Conservation (phyloP, 192 early-diverging fungal species). For the Dissophora ornata region DNA sequence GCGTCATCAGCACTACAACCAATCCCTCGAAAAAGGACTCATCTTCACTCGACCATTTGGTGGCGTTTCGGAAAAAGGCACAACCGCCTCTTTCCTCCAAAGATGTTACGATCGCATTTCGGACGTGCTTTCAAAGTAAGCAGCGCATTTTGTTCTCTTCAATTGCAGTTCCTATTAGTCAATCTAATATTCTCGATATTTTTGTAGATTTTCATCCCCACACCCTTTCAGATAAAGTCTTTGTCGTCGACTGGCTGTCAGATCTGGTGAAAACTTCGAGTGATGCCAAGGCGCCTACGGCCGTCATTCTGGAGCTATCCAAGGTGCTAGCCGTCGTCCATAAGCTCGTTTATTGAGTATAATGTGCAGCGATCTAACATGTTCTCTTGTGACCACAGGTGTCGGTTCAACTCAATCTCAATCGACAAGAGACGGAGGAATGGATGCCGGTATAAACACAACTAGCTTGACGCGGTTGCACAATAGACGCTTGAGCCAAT, state of each 20-base stretch:
- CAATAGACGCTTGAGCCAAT: not conserved
- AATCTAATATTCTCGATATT: not conserved
- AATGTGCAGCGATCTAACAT: not conserved
- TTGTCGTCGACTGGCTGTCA: conserved; percentile 35
- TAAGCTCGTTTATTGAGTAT: not conserved
- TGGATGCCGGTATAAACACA: conserved; percentile 27
- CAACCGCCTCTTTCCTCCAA: not conserved
- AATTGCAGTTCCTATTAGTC: not conserved
- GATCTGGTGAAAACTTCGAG: conserved; percentile 10
- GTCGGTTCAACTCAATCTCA: conserved; percentile 24
- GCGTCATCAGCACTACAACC: conserved; percentile 2
- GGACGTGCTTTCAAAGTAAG: conserved; percentile 23
- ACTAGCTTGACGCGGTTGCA: not conserved
- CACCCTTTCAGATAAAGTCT: conserved; percentile 1
- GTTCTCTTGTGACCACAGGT: conserved; percentile 4
- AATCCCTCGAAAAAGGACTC: conserved; percentile 4
- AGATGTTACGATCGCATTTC: conserved; percentile 29
- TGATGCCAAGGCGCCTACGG: not conserved
- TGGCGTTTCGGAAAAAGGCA: conserved; percentile 30
- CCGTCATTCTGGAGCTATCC: conserved; percentile 24
- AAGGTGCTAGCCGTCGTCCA: conserved; percentile 2
- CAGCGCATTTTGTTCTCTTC: not conserved
- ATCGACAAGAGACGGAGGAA: conserved; percentile 19
- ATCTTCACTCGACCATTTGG: conserved; percentile 22
- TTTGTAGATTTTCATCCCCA: conserved; percentile 6